Base-by-base conservation (phyloP, 1,139 yeast species). In the Sugiyamaella xylanicola region DNA sequence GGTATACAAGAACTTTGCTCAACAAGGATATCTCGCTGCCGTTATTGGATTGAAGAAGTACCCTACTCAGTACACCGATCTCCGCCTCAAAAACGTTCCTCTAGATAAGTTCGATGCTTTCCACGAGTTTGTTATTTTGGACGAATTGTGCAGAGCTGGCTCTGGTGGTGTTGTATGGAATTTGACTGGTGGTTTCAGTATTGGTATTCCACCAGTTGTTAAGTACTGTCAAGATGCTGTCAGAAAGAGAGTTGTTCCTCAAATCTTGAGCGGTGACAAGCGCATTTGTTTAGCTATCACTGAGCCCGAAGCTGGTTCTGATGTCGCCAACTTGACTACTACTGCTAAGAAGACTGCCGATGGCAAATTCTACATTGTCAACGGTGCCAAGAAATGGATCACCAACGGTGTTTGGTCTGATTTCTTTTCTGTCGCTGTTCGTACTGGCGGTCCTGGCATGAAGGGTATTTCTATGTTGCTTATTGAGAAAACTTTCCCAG, bases 301-400 rank as follows among this genome's bases (percentile, higher is more conserved):
- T 32, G 78, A 74, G 62, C 78, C 78, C 11, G 71, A 71, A 46
- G 78, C 77, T 15, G 78, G 78, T 11, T 73, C 77, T 25, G 78
- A 75, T 60, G 78, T 75, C 7, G 78, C 78, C 46, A 73, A 74
- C 59, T 61, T 75, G 56, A 69, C 70, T 36, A 72, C 78, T 45
- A 63, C 72, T 9, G 78, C 78, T 48, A 68, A 63, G 48, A 63
- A 64, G 66, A 66, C 74, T 36, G 68, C 68, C 16, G 77, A 75
- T 56, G 77, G 77, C 49, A 72, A 72, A 69, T 67, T 67, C 64
- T 75, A 67, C 63, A 72, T 75, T 57, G 78, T 75, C 59, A 75
- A 74, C 56, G 79, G 79, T 50, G 69, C 65, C 61, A 75, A 75
- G 70, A 75, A 75, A 66, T 75, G 78, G 78, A 75, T 75, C 68